Evolutionary conservation across 73 alveolate genomes (phyloP), one percentile per base, ranked within the genome.

Genomic region (Stentor roeselii): DNA sequence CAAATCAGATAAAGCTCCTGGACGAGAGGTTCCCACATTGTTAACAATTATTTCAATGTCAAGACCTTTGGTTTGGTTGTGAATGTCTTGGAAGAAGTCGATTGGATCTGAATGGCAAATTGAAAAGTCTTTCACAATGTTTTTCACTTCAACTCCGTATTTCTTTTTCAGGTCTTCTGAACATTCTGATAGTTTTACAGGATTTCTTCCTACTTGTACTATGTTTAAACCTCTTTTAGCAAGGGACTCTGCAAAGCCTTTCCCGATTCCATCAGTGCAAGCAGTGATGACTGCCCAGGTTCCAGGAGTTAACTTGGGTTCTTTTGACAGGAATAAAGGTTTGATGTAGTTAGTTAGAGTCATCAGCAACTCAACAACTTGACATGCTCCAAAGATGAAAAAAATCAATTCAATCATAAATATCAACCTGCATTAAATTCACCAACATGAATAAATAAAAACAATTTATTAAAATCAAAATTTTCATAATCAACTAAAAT

Each of bases 231-330:
- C 89, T 3, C 38, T 39, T 4, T 1, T 32, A 35, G 89, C 89
- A 0, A 83, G 59, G 3, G 35, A 67, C 59, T 75, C 78, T 27
- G 89, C 85, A 36, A 38, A 83, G 39, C 86, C 89, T 75, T 15
- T 4, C 59, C 89, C 89, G 3, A 83, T 75, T 0, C 89, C 89
- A 75, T 83, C 89, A 14, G 89, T 60, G 0, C 84, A 41, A 15
- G 85, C 89, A 35, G 89, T 83, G n/a, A 83, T 37, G 27, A 83
- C 0, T 0, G 86, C 89, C 85, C 84, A 76, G 3, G 60, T 67
- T 30, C 34, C 37, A 30, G 37, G 80, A 58, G 35, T 31, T 21
- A 21, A 58, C 74, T 58, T n/a, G n/a, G n/a, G n/a, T n/a, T n/a
- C n/a, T n/a, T n/a, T n/a, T n/a, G n/a, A n/a, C n/a, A n/a, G n/a